Evolutionary conservation across 768 basidiomycete genomes (phyloP).

Genomic region (Floccularia luteovirens): DNA sequence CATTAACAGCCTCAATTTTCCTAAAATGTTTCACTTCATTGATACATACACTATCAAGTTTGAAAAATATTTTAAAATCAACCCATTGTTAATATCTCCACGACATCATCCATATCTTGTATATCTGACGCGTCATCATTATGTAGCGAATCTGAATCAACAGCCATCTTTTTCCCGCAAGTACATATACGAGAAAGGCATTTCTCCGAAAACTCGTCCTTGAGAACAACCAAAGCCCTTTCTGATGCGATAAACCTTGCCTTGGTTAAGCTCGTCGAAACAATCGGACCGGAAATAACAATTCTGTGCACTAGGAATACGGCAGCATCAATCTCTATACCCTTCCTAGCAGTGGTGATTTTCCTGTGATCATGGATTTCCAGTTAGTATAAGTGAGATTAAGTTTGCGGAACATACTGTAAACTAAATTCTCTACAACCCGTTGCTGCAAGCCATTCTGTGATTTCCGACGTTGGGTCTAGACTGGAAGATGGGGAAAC

Average conservation of each 20-base stretch:
- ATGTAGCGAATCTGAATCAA: not conserved
- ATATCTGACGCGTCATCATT: not conserved
- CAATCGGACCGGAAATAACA: slow-evolving; percentile 52
- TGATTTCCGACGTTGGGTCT: slow-evolving; percentile 70
- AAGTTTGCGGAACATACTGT: slow-evolving; percentile 16
- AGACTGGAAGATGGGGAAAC: slow-evolving; percentile 51
- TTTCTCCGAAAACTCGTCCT: slow-evolving; percentile 35
- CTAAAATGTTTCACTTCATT: no score
- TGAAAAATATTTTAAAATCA: no score
- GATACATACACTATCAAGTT: no score
- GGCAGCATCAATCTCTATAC: slow-evolving; percentile 31
- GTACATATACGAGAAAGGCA: slow-evolving; percentile 31
- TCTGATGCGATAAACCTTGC: slow-evolving; percentile 67
- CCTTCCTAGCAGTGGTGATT: slow-evolving; percentile 10
- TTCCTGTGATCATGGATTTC: slow-evolving; percentile 11
- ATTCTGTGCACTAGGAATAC: slow-evolving; percentile 52
- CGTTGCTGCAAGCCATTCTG: slow-evolving; percentile 52
- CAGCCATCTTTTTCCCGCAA: slow-evolving; percentile 14
- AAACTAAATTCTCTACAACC: slow-evolving; percentile 43
- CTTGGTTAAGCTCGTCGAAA: slow-evolving; percentile 47
- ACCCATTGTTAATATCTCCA: not conserved
- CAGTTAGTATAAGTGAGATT: slow-evolving; percentile 1
- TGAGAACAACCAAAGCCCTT: slow-evolving; percentile 45
- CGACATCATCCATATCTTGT: not conserved
- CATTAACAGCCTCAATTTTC: no score